Conservation (phyloP, 2,329 filamentous ascomycete species). For the Fusarium tjaetaba region DNA sequence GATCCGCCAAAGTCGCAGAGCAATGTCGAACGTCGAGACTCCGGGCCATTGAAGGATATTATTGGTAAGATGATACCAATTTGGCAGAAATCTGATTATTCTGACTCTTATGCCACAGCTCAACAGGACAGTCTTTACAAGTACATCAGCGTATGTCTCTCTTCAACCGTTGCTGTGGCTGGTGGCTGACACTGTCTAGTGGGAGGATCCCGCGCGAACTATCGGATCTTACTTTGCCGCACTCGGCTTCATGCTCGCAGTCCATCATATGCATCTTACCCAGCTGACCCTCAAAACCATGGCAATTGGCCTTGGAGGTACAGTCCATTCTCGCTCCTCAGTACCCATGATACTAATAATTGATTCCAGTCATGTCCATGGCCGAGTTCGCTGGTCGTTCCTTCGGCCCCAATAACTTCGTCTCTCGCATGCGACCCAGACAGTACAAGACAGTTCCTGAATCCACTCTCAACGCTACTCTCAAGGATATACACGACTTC, state of each 20-base stretch:
- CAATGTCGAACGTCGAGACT: neutral
- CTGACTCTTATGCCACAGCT: neutral
- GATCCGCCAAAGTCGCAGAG: neutral
- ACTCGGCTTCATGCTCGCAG: slow-evolving; percentile 21
- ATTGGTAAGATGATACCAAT: neutral
- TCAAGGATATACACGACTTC: slow-evolving; percentile 34
- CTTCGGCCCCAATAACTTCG: slow-evolving; percentile 29
- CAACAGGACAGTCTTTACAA: slow-evolving; percentile 39
- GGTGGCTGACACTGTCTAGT: neutral
- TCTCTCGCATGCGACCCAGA: slow-evolving; percentile 29
- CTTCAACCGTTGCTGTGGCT: rapidly evolving
- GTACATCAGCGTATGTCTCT: slow-evolving; percentile 34
- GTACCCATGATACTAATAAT: neutral
- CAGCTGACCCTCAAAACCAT: slow-evolving; percentile 22
- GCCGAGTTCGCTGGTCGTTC: slow-evolving; percentile 30
- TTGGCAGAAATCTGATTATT: rapidly evolving
- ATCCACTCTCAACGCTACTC: slow-evolving; percentile 30
- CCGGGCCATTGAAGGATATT: slow-evolving; percentile 33
- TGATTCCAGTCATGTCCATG: slow-evolving; percentile 5
- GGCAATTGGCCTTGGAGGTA: slow-evolving; percentile 33
- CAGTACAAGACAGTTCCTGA: slow-evolving; percentile 35
- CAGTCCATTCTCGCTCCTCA: rapidly evolving
- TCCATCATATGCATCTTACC: slow-evolving; percentile 32
- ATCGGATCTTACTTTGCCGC: slow-evolving; percentile 32
- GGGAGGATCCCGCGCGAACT: slow-evolving; percentile 37